These are phyloP conservation scores for Aethionema arabicum DNA, from an alignment of 345 rosid genomes.

Conservation along the genomic window DNA sequence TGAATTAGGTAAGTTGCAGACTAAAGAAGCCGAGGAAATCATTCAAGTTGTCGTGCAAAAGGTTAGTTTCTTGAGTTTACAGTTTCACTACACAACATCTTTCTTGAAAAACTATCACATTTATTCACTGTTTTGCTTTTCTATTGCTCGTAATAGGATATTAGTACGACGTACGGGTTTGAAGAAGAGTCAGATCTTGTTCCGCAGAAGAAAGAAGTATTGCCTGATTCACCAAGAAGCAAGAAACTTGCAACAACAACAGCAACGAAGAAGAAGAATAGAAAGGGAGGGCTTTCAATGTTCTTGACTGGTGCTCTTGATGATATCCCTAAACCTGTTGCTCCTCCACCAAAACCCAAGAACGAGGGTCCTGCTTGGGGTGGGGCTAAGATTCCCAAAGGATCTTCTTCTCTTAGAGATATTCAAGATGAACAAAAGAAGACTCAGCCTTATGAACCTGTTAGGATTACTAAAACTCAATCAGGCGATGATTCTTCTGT, in stretches of 20 bases:
- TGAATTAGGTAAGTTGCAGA: constrained; percentile 38
- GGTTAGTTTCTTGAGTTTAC: constrained; percentile 38
- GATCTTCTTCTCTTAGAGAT: constrained; percentile 71
- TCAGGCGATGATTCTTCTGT: constrained; percentile 43
- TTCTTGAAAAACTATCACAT: constrained; percentile 1
- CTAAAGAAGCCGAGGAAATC: constrained; percentile 37
- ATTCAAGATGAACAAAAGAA: constrained; percentile 92
- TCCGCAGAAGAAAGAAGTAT: constrained; percentile 43
- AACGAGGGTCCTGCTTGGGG: constrained; percentile 96
- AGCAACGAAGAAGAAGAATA: constrained; percentile 69
- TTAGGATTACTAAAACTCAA: constrained; percentile 41
- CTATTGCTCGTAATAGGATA: constrained; percentile 45
- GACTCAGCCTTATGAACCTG: constrained; percentile 39
- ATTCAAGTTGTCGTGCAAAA: constrained; percentile 41
- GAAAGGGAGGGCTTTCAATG: constrained; percentile 96
- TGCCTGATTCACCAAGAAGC: constrained; percentile 41
- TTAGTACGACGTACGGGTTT: constrained; percentile 23
- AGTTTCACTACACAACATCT: constrained; percentile 5
- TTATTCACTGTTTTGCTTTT: not conserved
- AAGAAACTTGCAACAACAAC: constrained; percentile 41
- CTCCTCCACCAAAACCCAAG: constrained; percentile 62
- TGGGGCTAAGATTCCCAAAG: constrained; percentile 78
- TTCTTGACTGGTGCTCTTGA: constrained; percentile 97
- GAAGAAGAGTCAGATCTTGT: constrained; percentile 40
- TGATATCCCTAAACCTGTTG: constrained; percentile 52